These are phyloP conservation scores for Sporothrix mexicana DNA, from an alignment of 2,329 filamentous ascomycete genomes.

Conservation along the genomic window DNA sequence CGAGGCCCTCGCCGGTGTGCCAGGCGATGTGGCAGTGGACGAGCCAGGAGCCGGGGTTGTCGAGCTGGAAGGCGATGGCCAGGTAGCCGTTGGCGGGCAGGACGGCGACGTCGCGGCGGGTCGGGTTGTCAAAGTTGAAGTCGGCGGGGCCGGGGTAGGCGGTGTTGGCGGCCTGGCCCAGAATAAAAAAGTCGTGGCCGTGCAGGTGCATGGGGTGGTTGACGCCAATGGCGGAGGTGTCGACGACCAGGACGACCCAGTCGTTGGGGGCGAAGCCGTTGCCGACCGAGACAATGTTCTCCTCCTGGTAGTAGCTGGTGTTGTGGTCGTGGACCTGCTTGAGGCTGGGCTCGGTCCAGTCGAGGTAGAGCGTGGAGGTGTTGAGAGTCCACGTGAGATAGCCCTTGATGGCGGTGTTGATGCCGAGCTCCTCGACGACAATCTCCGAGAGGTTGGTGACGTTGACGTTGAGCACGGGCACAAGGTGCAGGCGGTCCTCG, in stretches of 20 bases:
- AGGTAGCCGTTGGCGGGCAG: conserved; percentile 51
- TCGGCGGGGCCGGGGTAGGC: conserved; percentile 33
- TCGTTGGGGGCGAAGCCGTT: conserved; percentile 32
- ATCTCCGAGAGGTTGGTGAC: too few species aligned
- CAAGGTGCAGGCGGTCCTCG: too few species aligned
- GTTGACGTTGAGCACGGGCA: too few species aligned
- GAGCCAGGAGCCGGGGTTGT: conserved; percentile 58
- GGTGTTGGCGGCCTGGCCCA: conserved; percentile 40
- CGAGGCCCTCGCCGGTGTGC: conserved; percentile 57
- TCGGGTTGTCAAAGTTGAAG: conserved; percentile 47
- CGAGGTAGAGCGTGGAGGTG: too few species aligned
- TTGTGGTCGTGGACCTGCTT: too few species aligned
- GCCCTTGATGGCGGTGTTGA: too few species aligned
- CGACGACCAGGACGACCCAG: conserved; percentile 37
- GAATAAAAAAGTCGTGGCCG: conserved; percentile 52
- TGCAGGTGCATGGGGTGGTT: conserved; percentile 53
- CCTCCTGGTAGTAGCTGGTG: too few species aligned
- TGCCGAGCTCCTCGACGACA: too few species aligned
- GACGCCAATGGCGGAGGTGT: conserved; percentile 23
- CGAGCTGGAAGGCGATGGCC: conserved; percentile 52
- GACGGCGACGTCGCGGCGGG: conserved; percentile 52
- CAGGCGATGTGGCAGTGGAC: conserved; percentile 61
- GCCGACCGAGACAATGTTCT: neutral
- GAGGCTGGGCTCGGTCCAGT: too few species aligned
- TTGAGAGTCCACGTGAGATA: too few species aligned